Evolutionary conservation across 176 grass and related monocot species (phyloP), one percentile per base, ranked within the genome.

Genomic region (Oropetium thomaeum): DNA sequence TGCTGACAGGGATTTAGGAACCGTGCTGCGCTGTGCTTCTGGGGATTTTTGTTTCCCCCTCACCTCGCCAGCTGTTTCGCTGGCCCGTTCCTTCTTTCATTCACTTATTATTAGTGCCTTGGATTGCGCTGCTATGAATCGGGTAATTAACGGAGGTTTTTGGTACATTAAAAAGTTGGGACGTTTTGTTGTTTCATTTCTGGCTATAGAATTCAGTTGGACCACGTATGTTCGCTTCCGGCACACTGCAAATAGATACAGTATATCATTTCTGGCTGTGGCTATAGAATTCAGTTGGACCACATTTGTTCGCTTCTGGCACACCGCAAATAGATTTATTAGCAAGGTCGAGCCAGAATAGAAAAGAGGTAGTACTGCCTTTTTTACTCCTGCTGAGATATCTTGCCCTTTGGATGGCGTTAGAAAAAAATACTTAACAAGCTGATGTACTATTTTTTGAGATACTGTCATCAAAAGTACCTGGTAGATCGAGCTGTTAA

Each of bases 381-480:
- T 20, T 76, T 32, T 20, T 62, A n/a, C 19, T 34, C 2, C 23
- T 58, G 7, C 29, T 47, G 53, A 32, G 59, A 76, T 72, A 32
- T 41, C 7, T 52, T 73, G 59, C 49, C 5, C 49, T 23, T 60
- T 38, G 14, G 57, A 43, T 76, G 17, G 33, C 16, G 22, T 52
- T 20, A 25, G 41, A 55, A 38, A 65, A 25, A 33, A 65, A n/a
- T n/a, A n/a, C n/a, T n/a, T n/a, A 29, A 3, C 19, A 61, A 22
- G 10, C 64, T 65, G 41, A 52, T 1, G 13, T 35, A 8, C 55
- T 15, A n/a, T 76, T 62, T 63, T 34, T 34, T 71, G 55, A 51
- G 42, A 34, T 31, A 59, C 39, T 73, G 32, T 62, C 15, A 20
- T 79, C 54, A 51, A 29, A 73, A 73, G 60, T 65, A 32, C 22